Conservation (phyloP, 805 yeast genomes). For the Vanderwaltozyma yarrowii region DNA sequence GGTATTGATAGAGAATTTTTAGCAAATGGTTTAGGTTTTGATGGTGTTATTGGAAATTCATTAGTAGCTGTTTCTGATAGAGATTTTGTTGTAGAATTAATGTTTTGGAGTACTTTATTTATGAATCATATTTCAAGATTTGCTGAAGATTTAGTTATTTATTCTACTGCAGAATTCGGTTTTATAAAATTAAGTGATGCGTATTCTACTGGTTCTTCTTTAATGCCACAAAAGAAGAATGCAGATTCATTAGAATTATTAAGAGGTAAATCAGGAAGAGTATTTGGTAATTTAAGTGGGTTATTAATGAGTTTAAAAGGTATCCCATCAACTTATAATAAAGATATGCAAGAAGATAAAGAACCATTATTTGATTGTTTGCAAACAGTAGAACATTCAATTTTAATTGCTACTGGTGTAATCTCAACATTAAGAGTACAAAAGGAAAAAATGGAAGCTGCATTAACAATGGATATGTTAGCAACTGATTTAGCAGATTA, state of each 20-base stretch:
- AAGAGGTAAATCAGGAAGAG: constrained; percentile 96
- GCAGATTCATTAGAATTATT: constrained; percentile 92
- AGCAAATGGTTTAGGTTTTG: constrained; percentile 71
- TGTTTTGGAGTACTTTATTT: constrained; percentile 91
- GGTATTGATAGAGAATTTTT: constrained; percentile 94
- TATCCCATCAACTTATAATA: constrained; percentile 96
- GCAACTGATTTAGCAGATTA: constrained; percentile 98
- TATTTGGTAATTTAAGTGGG: constrained; percentile 89
- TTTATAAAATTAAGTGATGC: constrained; percentile 92
- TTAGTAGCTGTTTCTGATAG: constrained; percentile 95
- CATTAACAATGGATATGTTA: constrained; percentile 97
- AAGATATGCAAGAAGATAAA: constrained; percentile 98
- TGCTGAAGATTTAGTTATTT: constrained; percentile 88
- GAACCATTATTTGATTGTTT: constrained; percentile 94
- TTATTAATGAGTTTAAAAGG: constrained; percentile 94
- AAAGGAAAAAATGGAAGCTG: constrained; percentile 66
- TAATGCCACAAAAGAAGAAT: constrained; percentile 99
- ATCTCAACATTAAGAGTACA: constrained; percentile 74
- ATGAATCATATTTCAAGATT: constrained; percentile 94
- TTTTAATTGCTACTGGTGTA: constrained; percentile 92
- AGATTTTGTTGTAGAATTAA: constrained; percentile 90
- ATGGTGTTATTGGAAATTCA: constrained; percentile 87
- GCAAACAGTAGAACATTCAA: constrained; percentile 86
- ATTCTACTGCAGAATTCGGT: constrained; percentile 96
- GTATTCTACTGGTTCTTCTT: constrained; percentile 94